Evolutionary conservation across 2,329 filamentous ascomycete genomes (phyloP), one percentile per base, ranked within the genome.

Genomic region (Raffaelea ambrosiae): DNA sequence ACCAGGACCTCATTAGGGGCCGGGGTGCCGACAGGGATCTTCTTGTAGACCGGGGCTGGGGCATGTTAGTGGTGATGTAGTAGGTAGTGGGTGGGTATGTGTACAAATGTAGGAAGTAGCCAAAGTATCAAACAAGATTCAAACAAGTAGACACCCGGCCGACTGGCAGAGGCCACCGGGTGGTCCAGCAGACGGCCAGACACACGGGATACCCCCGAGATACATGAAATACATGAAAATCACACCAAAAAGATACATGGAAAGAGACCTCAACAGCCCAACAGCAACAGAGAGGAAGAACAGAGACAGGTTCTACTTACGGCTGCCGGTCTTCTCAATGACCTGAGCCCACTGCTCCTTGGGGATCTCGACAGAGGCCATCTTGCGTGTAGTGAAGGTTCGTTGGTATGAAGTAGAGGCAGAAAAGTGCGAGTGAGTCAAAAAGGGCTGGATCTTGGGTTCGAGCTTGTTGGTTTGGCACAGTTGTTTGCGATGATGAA

Each of bases 331-430:
- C 74, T 88, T 79, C 68, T 95, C 86, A 59, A 93, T 75, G 58
- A 97, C 87, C 69, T 93, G 86, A 45, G 91, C 91, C 88, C 85
- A 94, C 74, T 97, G 91, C 67, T 83, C 83, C 44, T 76, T 79
- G 50, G 91, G 91, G 61, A 96, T 78, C 48, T 79, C 58, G 51
- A 61, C 57, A 46, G 61, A 51, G 48, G 71, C 60, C 71, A 75
- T 76, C 48, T 35, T 49, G 44, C 21, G 29, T 53, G 39, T 43
- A 33, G 41, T 48, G 23, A 7, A 43, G 41, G 23, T 19, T 38
- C 22, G 40, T 22, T n/a, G 33, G 7, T 26, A 22, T 29, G 33
- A 23, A 11, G 31, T 31, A 20, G 35, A 29, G 11, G 39, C 3
- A 18, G 38, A 3, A 5, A 14, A 21, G 19, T 31, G n/a, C n/a